phyloP scores from a whole-genome alignment of 2,329 filamentous ascomycete genomes.

The Ustulina deusta region DNA sequence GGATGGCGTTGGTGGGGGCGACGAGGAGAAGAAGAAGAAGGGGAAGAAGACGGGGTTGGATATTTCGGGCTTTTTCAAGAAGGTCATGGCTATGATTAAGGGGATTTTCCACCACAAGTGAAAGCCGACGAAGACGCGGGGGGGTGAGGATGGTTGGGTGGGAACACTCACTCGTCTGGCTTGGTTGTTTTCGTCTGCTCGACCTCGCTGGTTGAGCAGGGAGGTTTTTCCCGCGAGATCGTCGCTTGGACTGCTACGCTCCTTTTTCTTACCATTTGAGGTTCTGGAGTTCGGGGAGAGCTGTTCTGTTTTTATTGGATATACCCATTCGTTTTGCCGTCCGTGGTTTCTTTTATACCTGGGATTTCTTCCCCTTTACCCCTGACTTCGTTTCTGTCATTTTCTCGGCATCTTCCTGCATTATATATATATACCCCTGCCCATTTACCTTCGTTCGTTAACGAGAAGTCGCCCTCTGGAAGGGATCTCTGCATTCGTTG shows the following conservation, averaged over 20 bases:
- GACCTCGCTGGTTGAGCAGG: not conserved
- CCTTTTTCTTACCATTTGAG: not conserved
- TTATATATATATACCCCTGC: not conserved
- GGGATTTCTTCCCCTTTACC: not conserved
- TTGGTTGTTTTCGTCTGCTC: not conserved
- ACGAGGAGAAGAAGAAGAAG: constrained; percentile 42
- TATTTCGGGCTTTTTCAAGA: constrained; percentile 26
- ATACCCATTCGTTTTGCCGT: constrained; percentile 29
- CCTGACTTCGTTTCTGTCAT: not conserved
- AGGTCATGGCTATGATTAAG: constrained; percentile 25
- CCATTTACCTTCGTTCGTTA: not conserved
- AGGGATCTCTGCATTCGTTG: not conserved
- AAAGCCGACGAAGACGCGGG: not conserved
- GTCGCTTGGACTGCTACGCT: not conserved
- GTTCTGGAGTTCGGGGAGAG: constrained; percentile 15
- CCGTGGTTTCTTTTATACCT: not conserved
- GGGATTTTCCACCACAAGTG: constrained; percentile 29
- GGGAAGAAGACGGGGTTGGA: constrained; percentile 38
- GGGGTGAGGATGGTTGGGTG: not conserved
- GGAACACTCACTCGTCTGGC: not conserved
- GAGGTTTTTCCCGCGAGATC: not conserved
- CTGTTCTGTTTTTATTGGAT: constrained; percentile 6
- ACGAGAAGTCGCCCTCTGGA: constrained; percentile 9
- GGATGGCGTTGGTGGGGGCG: constrained; percentile 15
- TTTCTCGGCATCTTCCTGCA: not conserved